A percentile compares a stretch with the other conserved stretches of the same genome.
Conservation (phyloP, 2,329 filamentous ascomycete genomes). For the Pseudogymnoascus sp. region DNA sequence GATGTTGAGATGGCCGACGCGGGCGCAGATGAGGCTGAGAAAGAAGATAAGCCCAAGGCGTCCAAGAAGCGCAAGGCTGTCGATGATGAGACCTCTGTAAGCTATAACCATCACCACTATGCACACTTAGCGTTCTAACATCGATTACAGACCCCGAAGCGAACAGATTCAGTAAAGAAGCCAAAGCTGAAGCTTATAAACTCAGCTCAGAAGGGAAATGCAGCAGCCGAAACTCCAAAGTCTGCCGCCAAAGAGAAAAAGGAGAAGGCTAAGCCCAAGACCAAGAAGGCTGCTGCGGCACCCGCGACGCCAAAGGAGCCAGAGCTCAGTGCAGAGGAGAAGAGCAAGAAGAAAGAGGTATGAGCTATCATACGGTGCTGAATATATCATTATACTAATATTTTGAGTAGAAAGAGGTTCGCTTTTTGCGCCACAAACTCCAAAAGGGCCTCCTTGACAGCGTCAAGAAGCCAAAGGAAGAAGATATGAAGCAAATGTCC, state of each 20-base stretch:
- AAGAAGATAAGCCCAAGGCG: constrained; percentile 48
- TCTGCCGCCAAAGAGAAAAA: constrained; percentile 35
- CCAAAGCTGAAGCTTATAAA: constrained; percentile 59
- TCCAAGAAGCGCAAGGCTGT: constrained; percentile 79
- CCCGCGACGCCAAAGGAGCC: constrained; percentile 46
- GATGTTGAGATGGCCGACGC: constrained; percentile 56
- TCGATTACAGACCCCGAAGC: constrained; percentile 46
- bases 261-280: constrained; percentile 36
- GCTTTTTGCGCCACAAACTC: constrained; percentile 88
- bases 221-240: constrained; percentile 30
- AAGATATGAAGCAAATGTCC: constrained; percentile 74
- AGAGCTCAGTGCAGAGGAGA: constrained; percentile 53
- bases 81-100: constrained; percentile 66
- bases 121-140: constrained; percentile 19
- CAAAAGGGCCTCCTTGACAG: constrained; percentile 88
- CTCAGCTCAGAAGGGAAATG: constrained; percentile 61
- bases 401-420: constrained; percentile 59
- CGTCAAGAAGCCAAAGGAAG: constrained; percentile 77
- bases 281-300: constrained; percentile 50
- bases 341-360: constrained; percentile 54
- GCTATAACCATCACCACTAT: constrained; percentile 22
- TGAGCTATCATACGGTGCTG: constrained; percentile 21
- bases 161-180: constrained; percentile 59
- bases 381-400: constrained; percentile 31
- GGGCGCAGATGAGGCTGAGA: constrained; percentile 39